Conservation (phyloP, 352 stramenopile genomes). For the Blastocystis sp. region DNA sequence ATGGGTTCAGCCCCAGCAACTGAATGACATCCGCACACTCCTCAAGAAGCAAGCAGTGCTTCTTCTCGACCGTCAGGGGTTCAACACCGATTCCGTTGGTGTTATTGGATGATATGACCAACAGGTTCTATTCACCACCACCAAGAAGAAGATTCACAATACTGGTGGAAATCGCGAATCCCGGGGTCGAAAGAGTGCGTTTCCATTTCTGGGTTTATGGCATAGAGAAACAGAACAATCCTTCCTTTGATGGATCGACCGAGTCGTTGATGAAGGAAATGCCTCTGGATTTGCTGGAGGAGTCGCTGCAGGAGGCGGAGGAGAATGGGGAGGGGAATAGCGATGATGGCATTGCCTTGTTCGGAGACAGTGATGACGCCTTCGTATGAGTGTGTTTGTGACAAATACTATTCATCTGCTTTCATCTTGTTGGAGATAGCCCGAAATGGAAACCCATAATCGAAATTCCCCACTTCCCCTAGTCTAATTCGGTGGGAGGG, state of each 20-base stretch:
- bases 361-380: too few relatives aligned
- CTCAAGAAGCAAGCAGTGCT: constrained; percentile 36
- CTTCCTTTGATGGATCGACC: not conserved
- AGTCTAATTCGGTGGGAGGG: not conserved
- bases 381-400: too few relatives aligned
- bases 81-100: not conserved
- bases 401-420: too few relatives aligned
- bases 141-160: constrained; percentile 14
- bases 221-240: not conserved
- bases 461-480: not conserved
- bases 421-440: too few relatives aligned
- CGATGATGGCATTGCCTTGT: not conserved
- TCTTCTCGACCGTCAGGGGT: not conserved
- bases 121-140: not conserved
- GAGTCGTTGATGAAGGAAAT: constrained; percentile 27
- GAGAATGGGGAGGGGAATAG: not conserved
- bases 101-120: not conserved
- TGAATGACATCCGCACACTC: not conserved
- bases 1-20: not conserved
- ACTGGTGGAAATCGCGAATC: not conserved
- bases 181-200: not conserved
- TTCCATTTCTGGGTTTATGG: too few relatives aligned
- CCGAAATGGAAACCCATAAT: not conserved
- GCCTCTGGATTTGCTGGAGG: not conserved
- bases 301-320: not conserved